Base-by-base conservation (phyloP, 495 filamentous ascomycete species). In the Aspergillus baeticus region DNA sequence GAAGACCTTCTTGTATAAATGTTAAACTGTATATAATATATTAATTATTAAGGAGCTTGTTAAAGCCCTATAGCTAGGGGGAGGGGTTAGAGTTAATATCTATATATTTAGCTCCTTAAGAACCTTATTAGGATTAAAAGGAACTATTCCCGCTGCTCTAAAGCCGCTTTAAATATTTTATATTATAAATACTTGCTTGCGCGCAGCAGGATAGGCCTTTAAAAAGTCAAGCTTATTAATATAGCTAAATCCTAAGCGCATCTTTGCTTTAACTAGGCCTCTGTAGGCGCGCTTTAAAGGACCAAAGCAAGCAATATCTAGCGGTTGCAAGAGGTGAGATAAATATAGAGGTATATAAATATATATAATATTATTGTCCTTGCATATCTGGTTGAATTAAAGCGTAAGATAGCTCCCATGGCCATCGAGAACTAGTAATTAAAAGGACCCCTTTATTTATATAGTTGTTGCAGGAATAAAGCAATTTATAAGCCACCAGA, bases 361-460 rank as follows among this genome's bases (percentile, higher is more conserved):
- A 10, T 57, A 36, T 15, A 63, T n/a, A n/a, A n/a, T n/a, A 50
- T 69, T 56, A 29, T 65, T 45, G 11, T 61, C 37, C 8, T 38
- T 26, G 34, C 54, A 62, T 21, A 62, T 58, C 23, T 68, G 20
- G n/a, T n/a, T n/a, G n/a, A n/a, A n/a, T n/a, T n/a, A n/a, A n/a
- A n/a, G n/a, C n/a, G n/a, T n/a, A n/a, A 65, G 31, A 56, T 72
- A 51, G 39, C 60, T 63, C 21, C 45, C 59, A 59, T 70, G 59
- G 10, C 62, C 55, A 39, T 74, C 41, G n/a, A 55, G 41, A 38
- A 55, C 31, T 10, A 52, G 35, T 39, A 39, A 42, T 39, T 20
- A 7, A 36, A 15, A 36, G 2, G n/a, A 2, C 7, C 46, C 52
- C 11, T 41, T n/a, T n/a, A n/a, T n/a, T n/a, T n/a, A n/a, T n/a